A percentile compares a stretch with the other conserved stretches of the same genome.
These are phyloP conservation scores for Rhododendron simsii DNA, from an alignment of 148 eudicot genomes.

Conservation along the genomic window DNA sequence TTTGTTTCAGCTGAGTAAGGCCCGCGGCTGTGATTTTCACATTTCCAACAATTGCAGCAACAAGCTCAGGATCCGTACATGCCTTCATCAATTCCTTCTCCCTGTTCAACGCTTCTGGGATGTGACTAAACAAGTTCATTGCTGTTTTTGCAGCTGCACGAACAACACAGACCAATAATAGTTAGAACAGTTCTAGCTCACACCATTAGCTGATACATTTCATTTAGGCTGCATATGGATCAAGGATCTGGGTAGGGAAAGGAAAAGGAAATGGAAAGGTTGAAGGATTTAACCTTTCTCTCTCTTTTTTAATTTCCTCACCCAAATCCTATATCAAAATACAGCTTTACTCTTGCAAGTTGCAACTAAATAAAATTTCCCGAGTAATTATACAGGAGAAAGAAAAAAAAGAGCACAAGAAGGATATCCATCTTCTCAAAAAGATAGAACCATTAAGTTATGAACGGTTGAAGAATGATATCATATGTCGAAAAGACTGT, in stretches of 20 bases:
- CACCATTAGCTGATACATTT: neutral
- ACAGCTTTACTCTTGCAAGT: neutral
- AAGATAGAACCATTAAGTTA: neutral
- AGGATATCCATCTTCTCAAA: neutral
- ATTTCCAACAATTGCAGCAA: constrained; percentile 86
- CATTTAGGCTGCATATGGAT: neutral
- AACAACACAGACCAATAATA: neutral
- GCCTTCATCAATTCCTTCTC: constrained; percentile 99
- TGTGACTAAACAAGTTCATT: constrained; percentile 82
- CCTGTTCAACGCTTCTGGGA: constrained; percentile 64
- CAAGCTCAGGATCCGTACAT: constrained; percentile 90
- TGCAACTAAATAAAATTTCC: neutral
- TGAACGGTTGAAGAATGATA: neutral
- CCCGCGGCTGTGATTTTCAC: constrained; percentile 86
- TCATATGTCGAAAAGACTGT: neutral
- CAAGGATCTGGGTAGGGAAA: neutral
- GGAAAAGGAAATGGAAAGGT: neutral
- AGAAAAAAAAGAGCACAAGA: neutral
- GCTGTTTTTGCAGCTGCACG: constrained; percentile 85
- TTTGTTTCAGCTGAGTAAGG: constrained; percentile 83
- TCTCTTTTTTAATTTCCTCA: neutral
- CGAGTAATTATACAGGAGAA: neutral
- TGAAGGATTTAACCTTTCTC: neutral
- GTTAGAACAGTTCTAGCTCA: neutral
- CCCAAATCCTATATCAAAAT: neutral